A percentile compares a stretch with the other conserved stretches of the same genome.
Conservation (phyloP, 441 rosid species). For the Pelargonium citronellum region DNA sequence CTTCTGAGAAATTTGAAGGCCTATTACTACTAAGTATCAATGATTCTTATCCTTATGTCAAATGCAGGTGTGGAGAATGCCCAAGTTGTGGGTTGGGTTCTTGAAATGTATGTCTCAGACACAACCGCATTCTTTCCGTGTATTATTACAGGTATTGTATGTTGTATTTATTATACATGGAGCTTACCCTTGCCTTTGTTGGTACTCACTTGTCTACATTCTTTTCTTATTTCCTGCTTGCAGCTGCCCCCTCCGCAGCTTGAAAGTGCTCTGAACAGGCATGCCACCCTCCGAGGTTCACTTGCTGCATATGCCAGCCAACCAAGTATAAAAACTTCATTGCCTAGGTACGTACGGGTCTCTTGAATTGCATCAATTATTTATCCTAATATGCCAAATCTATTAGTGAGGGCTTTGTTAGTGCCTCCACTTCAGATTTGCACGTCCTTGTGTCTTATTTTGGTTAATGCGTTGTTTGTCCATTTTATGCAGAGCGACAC, state of each 20-base stretch:
- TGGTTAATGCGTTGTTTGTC: neutral
- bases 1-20: neutral
- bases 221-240: slow-evolving; percentile 26
- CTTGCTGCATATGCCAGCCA: slow-evolving; percentile 67
- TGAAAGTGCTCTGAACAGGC: slow-evolving; percentile 70
- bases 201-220: slow-evolving; percentile 4
- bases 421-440: no score
- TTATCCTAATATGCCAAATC: no score
- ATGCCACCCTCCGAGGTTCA: slow-evolving; percentile 61
- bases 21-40: neutral
- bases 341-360: slow-evolving; percentile 53
- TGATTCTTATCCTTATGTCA: slow-evolving; percentile 9
- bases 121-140: slow-evolving; percentile 85
- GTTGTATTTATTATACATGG: neutral
- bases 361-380: neutral
- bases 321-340: slow-evolving; percentile 54
- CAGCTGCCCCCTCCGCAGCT: slow-evolving; percentile 89
- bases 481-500: slow-evolving; percentile 48
- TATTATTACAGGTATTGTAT: slow-evolving; percentile 30
- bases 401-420: no score
- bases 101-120: slow-evolving; percentile 93
- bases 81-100: slow-evolving; percentile 97
- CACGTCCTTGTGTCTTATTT: no score
- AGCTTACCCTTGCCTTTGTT: neutral
- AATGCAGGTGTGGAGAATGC: slow-evolving; percentile 88